Evolutionary conservation across 2,329 filamentous ascomycete species (phyloP).

Genomic region (Verticillium tricorpus): DNA sequence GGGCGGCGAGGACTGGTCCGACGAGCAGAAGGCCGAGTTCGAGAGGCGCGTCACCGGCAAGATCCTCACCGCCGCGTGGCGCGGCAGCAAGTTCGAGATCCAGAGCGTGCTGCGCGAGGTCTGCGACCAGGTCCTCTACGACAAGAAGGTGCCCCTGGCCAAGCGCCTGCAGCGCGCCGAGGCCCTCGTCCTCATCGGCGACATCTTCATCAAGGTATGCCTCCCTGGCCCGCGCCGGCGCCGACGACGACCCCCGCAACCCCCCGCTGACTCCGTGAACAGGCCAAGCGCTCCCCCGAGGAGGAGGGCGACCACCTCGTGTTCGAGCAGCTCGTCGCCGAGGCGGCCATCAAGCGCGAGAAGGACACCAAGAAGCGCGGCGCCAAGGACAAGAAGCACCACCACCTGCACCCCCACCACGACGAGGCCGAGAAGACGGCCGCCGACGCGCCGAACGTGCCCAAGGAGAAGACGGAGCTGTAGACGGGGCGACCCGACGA

Average conservation of each 20-base stretch:
- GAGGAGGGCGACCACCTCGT: constrained; percentile 99
- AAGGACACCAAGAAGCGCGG: constrained; percentile 69
- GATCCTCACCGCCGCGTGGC: constrained; percentile 94
- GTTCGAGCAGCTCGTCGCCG: constrained; percentile 95
- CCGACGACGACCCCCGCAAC: no score
- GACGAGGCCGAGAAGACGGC: constrained; percentile 20
- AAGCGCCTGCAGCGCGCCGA: constrained; percentile 92
- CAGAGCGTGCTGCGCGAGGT: constrained; percentile 93
- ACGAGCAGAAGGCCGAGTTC: constrained; percentile 93
- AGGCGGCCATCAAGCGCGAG: constrained; percentile 93
- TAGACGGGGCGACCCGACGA: neutral
- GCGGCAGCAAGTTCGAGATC: constrained; percentile 96
- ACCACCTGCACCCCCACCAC: constrained; percentile 32
- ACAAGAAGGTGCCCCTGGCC: constrained; percentile 69
- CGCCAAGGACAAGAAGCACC: constrained; percentile 47
- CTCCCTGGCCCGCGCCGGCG: no score
- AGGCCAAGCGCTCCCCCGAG: constrained; percentile 86
- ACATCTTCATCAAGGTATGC: constrained; percentile 78
- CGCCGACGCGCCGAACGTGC: constrained; percentile 21
- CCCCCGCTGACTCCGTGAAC: neutral
- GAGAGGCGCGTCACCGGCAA: constrained; percentile 95
- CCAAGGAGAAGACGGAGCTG: constrained; percentile 10
- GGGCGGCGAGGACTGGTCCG: constrained; percentile 96
- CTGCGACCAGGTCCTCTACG: constrained; percentile 80
- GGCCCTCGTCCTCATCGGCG: constrained; percentile 81